phyloP scores from a whole-genome alignment of 2,329 filamentous ascomycete genomes.

The Alternaria atra region DNA sequence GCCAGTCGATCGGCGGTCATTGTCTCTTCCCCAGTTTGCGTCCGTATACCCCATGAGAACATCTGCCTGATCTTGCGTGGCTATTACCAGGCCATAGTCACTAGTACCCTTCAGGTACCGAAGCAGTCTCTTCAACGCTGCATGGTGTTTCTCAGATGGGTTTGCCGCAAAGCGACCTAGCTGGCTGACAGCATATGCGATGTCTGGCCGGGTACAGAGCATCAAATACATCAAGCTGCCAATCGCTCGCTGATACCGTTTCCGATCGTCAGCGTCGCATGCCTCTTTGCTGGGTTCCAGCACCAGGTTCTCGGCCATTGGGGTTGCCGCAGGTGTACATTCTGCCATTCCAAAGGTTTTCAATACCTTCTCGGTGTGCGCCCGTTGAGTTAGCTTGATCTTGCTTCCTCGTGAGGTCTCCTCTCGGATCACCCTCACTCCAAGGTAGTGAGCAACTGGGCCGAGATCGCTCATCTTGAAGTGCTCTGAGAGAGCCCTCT shows the following conservation, averaged over 20 bases:
- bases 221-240: background rate
- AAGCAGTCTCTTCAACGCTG: background rate
- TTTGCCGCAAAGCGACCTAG: background rate
- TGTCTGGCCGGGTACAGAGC: background rate
- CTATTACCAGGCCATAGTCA: background rate
- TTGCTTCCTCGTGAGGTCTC: background rate
- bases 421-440: conserved; percentile 25
- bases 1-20: conserved; percentile 6
- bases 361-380: background rate
- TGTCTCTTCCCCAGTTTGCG: background rate
- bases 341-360: background rate
- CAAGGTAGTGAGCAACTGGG: conserved; percentile 29
- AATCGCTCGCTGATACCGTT: background rate
- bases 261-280: background rate
- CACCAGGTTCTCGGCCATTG: background rate
- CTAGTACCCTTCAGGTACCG: background rate
- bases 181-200: too few relatives aligned
- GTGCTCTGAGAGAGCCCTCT: conserved; percentile 17
- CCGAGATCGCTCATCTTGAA: conserved; percentile 43
- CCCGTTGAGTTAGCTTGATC: background rate
- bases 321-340: background rate
- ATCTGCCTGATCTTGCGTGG: background rate
- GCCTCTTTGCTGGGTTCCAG: too few relatives aligned
- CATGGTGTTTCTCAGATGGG: background rate
- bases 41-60: background rate